Conservation (phyloP, 176 grass and related monocot genomes). For the sorghum (Sorghum bicolor) region DNA sequence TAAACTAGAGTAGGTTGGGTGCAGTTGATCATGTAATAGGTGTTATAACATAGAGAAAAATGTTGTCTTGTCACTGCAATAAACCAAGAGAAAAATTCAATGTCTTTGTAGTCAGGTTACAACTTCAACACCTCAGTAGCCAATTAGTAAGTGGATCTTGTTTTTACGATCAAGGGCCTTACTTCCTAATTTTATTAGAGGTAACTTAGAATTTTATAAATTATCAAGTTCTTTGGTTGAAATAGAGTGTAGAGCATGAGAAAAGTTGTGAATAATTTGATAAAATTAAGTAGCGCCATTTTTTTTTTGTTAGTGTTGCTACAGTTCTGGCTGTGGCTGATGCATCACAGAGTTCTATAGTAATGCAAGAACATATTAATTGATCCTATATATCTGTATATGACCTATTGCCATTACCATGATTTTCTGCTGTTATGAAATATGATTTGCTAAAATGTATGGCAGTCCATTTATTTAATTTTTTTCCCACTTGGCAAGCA, state of each 20-base stretch:
- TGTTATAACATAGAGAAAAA: not conserved
- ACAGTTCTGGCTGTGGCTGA: not conserved
- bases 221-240: not conserved
- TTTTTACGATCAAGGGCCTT: not conserved
- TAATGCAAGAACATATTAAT: not conserved
- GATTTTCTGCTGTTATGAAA: not conserved
- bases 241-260: not conserved
- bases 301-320: not conserved
- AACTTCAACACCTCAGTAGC: not conserved
- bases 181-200: not conserved
- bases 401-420: not conserved
- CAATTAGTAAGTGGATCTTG: not conserved
- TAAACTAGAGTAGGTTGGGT: not conserved
- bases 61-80: not conserved
- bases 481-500: not conserved
- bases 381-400: too few relatives aligned
- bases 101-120: not conserved
- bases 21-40: not conserved
- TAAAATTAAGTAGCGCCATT: not conserved
- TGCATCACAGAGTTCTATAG: conserved; percentile 8
- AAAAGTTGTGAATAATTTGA: not conserved
- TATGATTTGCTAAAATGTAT: conserved; percentile 12
- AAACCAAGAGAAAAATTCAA: not conserved
- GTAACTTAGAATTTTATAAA: not conserved
- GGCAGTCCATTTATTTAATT: not conserved